phyloP scores from a whole-genome alignment of 129 eudicot species.

The Flaveria brownii region DNA sequence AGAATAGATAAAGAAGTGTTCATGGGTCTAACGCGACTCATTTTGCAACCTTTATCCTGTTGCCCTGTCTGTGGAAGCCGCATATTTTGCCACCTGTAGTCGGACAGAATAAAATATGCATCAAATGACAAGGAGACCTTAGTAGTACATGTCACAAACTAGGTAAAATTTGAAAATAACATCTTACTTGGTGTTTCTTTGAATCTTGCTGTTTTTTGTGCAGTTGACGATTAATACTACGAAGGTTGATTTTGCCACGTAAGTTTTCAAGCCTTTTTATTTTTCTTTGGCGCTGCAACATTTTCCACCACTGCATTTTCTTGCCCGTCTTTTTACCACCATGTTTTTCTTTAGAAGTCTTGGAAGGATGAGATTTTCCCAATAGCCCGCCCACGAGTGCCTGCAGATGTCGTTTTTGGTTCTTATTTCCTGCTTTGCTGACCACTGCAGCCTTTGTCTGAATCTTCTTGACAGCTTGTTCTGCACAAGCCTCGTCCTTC shows the following conservation, averaged over 20 bases:
- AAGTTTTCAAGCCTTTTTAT: slow-evolving; percentile 43
- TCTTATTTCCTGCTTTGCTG: slow-evolving; percentile 29
- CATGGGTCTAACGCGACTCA: not conserved
- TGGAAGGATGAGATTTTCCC: slow-evolving; percentile 40
- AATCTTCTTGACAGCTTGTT: not conserved
- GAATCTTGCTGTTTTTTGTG: not conserved
- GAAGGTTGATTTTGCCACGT: slow-evolving; percentile 40
- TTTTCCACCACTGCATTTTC: slow-evolving; percentile 55
- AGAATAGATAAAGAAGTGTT: not conserved
- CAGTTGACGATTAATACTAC: slow-evolving; percentile 7
- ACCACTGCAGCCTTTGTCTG: slow-evolving; percentile 5
- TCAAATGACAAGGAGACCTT: not conserved
- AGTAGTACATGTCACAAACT: not conserved
- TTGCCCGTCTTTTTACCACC: slow-evolving; percentile 30
- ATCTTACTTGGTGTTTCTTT: not conserved
- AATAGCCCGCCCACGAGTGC: slow-evolving; percentile 49
- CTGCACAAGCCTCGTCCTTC: slow-evolving; percentile 12
- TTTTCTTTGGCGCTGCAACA: slow-evolving; percentile 41
- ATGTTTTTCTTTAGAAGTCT: slow-evolving; percentile 18
- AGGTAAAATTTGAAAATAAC: not conserved
- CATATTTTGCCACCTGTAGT: not conserved
- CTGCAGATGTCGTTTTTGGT: slow-evolving; percentile 35
- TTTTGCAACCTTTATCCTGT: not conserved
- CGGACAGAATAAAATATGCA: not conserved
- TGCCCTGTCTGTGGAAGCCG: not conserved